These are phyloP conservation scores for Monosporascus cannonballus DNA, from an alignment of 2,329 filamentous ascomycete species.

Conservation along the genomic window DNA sequence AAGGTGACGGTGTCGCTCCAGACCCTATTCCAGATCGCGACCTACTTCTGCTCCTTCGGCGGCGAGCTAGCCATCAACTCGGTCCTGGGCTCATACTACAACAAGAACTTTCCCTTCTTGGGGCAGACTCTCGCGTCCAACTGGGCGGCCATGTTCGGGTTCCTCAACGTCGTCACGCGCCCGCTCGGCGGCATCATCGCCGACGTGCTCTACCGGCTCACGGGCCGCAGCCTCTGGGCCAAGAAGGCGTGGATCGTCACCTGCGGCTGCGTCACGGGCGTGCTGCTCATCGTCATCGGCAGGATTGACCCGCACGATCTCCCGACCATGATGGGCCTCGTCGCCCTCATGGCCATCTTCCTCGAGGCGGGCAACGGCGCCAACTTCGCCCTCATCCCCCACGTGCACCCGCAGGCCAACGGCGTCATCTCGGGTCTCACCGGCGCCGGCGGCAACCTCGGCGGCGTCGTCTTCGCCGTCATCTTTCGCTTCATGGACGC, in stretches of 20 bases:
- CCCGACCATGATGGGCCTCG: constrained; percentile 66
- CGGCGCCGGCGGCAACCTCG: constrained; percentile 76
- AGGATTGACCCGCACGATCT: constrained; percentile 55
- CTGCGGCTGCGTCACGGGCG: constrained; percentile 57
- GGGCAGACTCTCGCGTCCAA: constrained; percentile 50
- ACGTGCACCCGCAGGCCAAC: constrained; percentile 78
- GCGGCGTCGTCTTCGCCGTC: constrained; percentile 78
- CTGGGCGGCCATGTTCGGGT: constrained; percentile 70
- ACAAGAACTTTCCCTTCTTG: constrained; percentile 52
- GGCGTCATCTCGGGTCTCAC: constrained; percentile 71
- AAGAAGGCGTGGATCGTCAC: constrained; percentile 54
- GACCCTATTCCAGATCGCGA: constrained; percentile 47
- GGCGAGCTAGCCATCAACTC: constrained; percentile 58
- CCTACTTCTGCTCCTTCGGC: constrained; percentile 60
- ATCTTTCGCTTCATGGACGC: constrained; percentile 68
- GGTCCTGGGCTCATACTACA: constrained; percentile 52
- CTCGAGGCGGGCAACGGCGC: constrained; percentile 79
- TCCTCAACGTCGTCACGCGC: constrained; percentile 63
- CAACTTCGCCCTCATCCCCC: constrained; percentile 81
- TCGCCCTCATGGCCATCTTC: constrained; percentile 75
- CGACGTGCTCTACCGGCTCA: constrained; percentile 41
- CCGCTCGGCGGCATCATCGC: constrained; percentile 57
- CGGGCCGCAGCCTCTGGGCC: constrained; percentile 31
- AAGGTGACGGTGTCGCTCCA: constrained; percentile 45
- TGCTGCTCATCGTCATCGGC: constrained; percentile 56